Evolutionary conservation across 805 yeast species (phyloP), one percentile per base, ranked within the genome.

Genomic region (Starmerella potacharoeniae): DNA sequence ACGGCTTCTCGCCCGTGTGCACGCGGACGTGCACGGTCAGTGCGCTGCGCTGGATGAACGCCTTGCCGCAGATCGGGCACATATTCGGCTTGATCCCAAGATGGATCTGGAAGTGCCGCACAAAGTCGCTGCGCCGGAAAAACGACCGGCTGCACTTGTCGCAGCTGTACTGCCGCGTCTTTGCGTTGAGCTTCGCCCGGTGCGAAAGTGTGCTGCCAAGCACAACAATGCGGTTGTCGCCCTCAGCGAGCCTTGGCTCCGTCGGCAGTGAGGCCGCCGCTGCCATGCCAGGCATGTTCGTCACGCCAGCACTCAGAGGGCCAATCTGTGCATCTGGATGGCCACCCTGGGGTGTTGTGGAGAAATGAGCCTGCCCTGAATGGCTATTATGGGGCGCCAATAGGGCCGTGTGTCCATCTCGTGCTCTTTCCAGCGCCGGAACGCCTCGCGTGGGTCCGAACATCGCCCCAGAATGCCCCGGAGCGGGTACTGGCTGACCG

Each of bases 1-100:
- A 83, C 8, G 89, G 89, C 60, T 82, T 83, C 64, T 82, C 88
- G n/a, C 89, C 89, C 0, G 88, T 83, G 66, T 88, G 96, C 6
- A 86, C 83, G 60, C 86, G 78, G 60, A 77, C 73, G 68, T 88
- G 96, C 4, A 90, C 87, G 59, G 82, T 83, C 54, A 87, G 72
- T 1, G 93, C 86, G 10, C 89, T 82, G 8, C 95, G 90, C 64
- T 95, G 77, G 62, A 86, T 83, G 71, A 88, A 88, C 53, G 79
- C 81, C 66, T 87, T 86, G 48, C 79, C 76, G 67, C 96, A 87
- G 16, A 81, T 75, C 2, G 58, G 44, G 68, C 72, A 69, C 75
- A 76, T 58, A 54, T 71, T 70, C 4, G 73, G 73, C 51, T 68
- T 61, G 39, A 65, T 63, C 0, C 72, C 73, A 2, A 71, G 57